Conservation (phyloP, 257 asterid genomes). For the Capsicum baccatum region DNA sequence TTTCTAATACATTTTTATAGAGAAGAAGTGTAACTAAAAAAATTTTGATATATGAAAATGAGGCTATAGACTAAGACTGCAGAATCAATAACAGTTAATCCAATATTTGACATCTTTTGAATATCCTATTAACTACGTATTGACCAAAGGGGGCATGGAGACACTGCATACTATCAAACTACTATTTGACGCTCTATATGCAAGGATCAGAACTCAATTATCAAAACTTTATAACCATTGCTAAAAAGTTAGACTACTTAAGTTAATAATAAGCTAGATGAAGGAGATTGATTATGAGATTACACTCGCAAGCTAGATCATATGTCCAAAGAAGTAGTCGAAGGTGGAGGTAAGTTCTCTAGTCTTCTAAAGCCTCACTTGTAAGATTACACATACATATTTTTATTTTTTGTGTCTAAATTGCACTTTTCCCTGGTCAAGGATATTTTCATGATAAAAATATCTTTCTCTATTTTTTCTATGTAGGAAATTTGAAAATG, state of each 20-base stretch:
- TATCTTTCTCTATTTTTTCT: no score
- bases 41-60: slow-evolving; percentile 19
- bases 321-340: no score
- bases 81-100: slow-evolving; percentile 62
- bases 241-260: slow-evolving; percentile 47
- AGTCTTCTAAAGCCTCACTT: no score
- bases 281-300: background rate
- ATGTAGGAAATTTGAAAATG: no score
- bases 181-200: slow-evolving; percentile 97
- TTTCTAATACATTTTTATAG: background rate
- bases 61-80: slow-evolving; percentile 42
- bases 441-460: no score
- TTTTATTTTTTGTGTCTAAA: no score
- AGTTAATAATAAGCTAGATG: slow-evolving; percentile 27
- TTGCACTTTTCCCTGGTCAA: no score
- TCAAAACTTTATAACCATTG: slow-evolving; percentile 92
- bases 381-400: no score
- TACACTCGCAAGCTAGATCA: no score
- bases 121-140: slow-evolving; percentile 80
- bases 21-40: slow-evolving; percentile 12
- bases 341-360: no score
- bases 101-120: slow-evolving; percentile 98
- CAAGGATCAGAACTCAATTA: slow-evolving; percentile 95
- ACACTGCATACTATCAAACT: slow-evolving; percentile 86
- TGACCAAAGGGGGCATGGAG: slow-evolving; percentile 71